Base-by-base conservation (phyloP, 2,329 filamentous ascomycete genomes). In the Phialophora tarda region DNA sequence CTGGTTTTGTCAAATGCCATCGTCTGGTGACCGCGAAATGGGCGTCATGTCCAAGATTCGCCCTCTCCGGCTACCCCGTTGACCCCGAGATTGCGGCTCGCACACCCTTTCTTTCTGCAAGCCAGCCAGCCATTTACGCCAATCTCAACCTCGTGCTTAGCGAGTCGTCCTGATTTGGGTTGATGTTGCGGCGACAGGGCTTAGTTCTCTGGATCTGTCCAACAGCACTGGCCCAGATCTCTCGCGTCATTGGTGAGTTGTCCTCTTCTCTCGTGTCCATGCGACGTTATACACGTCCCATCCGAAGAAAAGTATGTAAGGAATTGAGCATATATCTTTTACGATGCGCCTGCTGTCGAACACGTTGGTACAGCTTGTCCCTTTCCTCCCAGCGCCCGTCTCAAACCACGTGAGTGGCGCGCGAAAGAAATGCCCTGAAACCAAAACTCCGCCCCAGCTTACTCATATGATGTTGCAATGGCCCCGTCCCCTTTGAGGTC, bases 1-100 rank as follows among this genome's bases (percentile, higher is more conserved):
- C 28, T 38, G 59, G 44, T 61, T 61, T 53, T 61, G 59, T 61
- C 59, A 61, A 61, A 32, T 55, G 53, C 26, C 59, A 61, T 61
- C 28, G 47, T 53, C 59, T 41, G 59, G 30, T 61, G 59, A 53
- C 59, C 59, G 48, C 59, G 34, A 50, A 28, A 53, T 59, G 57
- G 57, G 38, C 38, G 38, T 30, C 26, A 48, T 23, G 32, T 51
- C 28, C 44, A 54, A 44, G 30, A 51, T 61, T 61, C 59, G 44
- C 59, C 28, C 11, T 47, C 38, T 50, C 21, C 38, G 21, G 28
- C 34, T 51, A 28, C 59, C 21, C 23, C 11, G 24, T 53, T 14
- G 44, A n/a, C 30, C 23, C 44, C 59, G 44, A 24, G 47, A 61
- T 34, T 4, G 59, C 59, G 59, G 32, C 10, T 61, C 47, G 12